phyloP scores from a whole-genome alignment of 225 moss, liverwort and hornwort genomes.

The Marchantia paleacea region DNA sequence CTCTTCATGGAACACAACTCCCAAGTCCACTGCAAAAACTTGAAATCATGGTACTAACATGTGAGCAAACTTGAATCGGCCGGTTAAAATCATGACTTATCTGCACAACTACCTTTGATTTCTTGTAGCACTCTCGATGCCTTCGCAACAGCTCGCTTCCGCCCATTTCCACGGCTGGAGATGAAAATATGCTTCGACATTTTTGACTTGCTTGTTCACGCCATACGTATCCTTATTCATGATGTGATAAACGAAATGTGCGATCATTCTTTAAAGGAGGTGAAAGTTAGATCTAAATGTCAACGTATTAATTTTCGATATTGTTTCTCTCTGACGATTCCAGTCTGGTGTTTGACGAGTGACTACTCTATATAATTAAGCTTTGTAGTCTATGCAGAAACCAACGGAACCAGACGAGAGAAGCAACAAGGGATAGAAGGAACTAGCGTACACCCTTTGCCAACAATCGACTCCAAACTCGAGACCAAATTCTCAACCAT shows the following conservation, averaged over 20 bases:
- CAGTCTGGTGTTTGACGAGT: neutral
- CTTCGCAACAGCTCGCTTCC: neutral
- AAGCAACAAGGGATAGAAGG: too few species aligned
- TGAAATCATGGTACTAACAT: neutral
- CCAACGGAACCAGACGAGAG: neutral
- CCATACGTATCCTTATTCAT: neutral
- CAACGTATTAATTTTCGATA: too few species aligned
- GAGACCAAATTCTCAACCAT: neutral
- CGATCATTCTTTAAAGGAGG: too few species aligned
- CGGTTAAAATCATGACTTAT: neutral
- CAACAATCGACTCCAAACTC: too few species aligned
- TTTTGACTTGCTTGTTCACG: neutral
- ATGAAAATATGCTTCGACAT: neutral
- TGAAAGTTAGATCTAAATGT: too few species aligned
- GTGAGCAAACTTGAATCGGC: neutral
- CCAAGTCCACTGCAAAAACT: constrained; percentile 2
- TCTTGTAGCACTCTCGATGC: neutral
- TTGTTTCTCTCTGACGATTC: neutral
- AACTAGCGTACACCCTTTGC: too few species aligned
- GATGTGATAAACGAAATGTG: neutral
- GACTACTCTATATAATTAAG: neutral
- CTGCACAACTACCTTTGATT: too few species aligned
- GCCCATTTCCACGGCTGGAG: neutral
- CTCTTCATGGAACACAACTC: neutral
- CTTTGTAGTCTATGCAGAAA: neutral